Conservation (phyloP, 1,139 yeast species). For the Pichia sp. region DNA sequence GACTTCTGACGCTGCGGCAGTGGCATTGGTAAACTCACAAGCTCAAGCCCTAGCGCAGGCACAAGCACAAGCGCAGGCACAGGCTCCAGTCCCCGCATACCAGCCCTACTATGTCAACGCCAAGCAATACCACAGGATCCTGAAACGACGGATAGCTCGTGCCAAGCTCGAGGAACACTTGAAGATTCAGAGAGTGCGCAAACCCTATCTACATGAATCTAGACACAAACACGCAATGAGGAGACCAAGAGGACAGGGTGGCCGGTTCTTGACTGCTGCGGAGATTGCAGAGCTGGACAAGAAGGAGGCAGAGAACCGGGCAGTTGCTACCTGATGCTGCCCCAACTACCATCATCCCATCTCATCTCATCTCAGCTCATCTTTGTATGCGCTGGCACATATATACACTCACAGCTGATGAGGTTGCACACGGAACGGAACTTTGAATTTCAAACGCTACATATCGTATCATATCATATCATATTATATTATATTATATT, state of each 20-base stretch:
- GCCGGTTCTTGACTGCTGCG: conserved; percentile 91
- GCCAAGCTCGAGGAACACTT: conserved; percentile 88
- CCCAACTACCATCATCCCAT: too few relatives aligned
- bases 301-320: conserved; percentile 35
- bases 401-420: too few relatives aligned
- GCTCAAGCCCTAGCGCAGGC: conserved; percentile 3
- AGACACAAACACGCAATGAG: conserved; percentile 99
- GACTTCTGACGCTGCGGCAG: too few relatives aligned
- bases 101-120: conserved; percentile 98
- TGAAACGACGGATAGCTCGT: conserved; percentile 88
- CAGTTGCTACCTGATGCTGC: too few relatives aligned
- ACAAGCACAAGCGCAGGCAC: conserved; percentile 8
- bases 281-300: conserved; percentile 85
- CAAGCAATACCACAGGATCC: conserved; percentile 90
- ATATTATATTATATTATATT: too few relatives aligned
- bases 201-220: conserved; percentile 93
- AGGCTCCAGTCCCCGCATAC: conserved; percentile 33
- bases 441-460: too few relatives aligned
- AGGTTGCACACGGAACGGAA: too few relatives aligned
- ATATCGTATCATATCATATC: too few relatives aligned
- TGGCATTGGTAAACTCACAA: conserved; percentile 1
- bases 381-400: too few relatives aligned
- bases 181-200: conserved; percentile 82
- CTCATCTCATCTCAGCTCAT: too few relatives aligned
- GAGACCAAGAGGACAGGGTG: conserved; percentile 98